Percentiles rank a stretch among this genome's conserved stretches.
phyloP scores from a whole-genome alignment of 352 stramenopile species.

The Globisporangium recalcitrans region DNA sequence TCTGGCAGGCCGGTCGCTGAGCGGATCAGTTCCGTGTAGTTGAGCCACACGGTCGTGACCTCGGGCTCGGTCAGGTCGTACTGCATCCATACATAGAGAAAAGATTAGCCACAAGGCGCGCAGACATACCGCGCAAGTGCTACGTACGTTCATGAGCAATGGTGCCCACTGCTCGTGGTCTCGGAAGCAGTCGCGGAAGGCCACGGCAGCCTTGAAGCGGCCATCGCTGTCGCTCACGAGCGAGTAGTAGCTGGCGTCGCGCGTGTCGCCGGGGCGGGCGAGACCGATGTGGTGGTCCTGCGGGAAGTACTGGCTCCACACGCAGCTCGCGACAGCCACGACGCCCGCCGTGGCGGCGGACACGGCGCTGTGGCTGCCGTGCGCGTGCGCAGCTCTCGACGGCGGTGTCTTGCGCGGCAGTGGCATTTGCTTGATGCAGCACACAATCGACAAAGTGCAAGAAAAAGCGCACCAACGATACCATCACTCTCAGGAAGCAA shows the following conservation, averaged over 20 bases:
- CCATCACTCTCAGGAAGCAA: constrained; percentile 6
- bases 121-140: not conserved
- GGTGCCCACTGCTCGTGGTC: constrained; percentile 44
- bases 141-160: constrained; percentile 24
- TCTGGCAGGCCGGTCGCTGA: constrained; percentile 32
- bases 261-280: constrained; percentile 33
- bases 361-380: not conserved
- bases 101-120: not conserved
- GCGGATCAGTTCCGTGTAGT: constrained; percentile 49
- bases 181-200: constrained; percentile 55
- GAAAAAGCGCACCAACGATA: not conserved
- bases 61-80: constrained; percentile 48
- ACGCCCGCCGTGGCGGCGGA: constrained; percentile 1
- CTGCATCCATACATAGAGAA: constrained; percentile 11
- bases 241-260: constrained; percentile 37
- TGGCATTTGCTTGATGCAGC: constrained; percentile 7
- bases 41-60: constrained; percentile 44
- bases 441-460: not conserved
- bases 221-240: constrained; percentile 47
- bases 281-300: constrained; percentile 54
- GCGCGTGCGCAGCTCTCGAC: not conserved
- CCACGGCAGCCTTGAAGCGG: constrained; percentile 48
- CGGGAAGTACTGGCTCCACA: constrained; percentile 78
- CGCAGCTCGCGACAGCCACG: constrained; percentile 43
- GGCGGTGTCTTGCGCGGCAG: constrained; percentile 14